Conservation (phyloP, 2,329 filamentous ascomycete genomes). For the Paraphoma chrysanthemicola region DNA sequence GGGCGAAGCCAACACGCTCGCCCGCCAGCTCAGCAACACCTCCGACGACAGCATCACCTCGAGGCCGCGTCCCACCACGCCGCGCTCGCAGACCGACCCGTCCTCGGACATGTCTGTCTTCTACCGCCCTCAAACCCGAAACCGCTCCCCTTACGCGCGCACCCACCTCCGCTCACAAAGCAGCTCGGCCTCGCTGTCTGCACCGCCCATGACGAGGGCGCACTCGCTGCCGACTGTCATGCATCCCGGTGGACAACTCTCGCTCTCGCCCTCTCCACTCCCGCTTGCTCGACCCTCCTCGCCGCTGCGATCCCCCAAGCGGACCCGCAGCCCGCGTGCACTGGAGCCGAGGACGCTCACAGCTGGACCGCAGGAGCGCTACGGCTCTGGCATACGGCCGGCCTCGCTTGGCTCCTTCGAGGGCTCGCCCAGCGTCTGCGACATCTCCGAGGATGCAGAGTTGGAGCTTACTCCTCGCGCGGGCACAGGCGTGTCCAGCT, state of each 20-base stretch:
- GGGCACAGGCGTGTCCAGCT: slow-evolving; percentile 27
- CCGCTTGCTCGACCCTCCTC: slow-evolving; percentile 44
- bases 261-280: slow-evolving; percentile 38
- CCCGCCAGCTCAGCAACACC: slow-evolving; percentile 33
- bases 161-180: slow-evolving; percentile 56
- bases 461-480: slow-evolving; percentile 53
- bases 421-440: slow-evolving; percentile 46
- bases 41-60: slow-evolving; percentile 28
- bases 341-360: slow-evolving; percentile 24
- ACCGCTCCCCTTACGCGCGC: slow-evolving; percentile 56
- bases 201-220: slow-evolving; percentile 56
- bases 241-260: slow-evolving; percentile 39
- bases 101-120: slow-evolving; percentile 30
- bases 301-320: slow-evolving; percentile 52
- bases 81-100: slow-evolving; percentile 50
- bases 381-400: slow-evolving; percentile 35
- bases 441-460: slow-evolving; percentile 59
- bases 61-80: slow-evolving; percentile 40
- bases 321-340: slow-evolving; percentile 47
- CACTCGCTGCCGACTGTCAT: slow-evolving; percentile 56
- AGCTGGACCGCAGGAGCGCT: slow-evolving; percentile 22
- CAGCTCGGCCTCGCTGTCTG: slow-evolving; percentile 47
- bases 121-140: slow-evolving; percentile 47
- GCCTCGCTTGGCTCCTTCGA: slow-evolving; percentile 33
- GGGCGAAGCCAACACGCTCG: slow-evolving; percentile 28